A percentile compares a stretch with the other conserved stretches of the same genome.
These are phyloP conservation scores for Talaromyces borbonicus DNA, from an alignment of 495 filamentous ascomycete species.

Conservation along the genomic window DNA sequence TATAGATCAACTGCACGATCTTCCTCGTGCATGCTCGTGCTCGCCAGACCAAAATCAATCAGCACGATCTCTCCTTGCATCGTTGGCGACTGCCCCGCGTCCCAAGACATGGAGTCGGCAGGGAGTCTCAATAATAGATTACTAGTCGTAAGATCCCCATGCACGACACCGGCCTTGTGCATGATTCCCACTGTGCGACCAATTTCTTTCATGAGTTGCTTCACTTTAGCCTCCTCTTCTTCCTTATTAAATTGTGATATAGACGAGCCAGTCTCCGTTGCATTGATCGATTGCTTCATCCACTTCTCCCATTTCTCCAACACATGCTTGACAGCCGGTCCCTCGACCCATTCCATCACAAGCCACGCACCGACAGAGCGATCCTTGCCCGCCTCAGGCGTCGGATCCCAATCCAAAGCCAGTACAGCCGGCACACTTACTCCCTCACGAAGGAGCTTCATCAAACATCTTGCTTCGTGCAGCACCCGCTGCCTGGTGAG, in stretches of 20 bases:
- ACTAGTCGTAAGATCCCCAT: conserved; percentile 95
- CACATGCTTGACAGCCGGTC: conserved; percentile 54
- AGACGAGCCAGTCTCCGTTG: background rate
- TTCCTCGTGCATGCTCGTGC: conserved; percentile 74
- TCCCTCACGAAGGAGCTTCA: conserved; percentile 63
- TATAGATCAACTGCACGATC: conserved; percentile 95
- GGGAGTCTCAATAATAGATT: conserved; percentile 72
- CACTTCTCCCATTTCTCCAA: conserved; percentile 55
- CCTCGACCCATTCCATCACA: conserved; percentile 83
- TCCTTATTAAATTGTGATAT: conserved; percentile 13
- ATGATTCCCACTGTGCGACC: conserved; percentile 67
- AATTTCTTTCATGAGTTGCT: conserved; percentile 58
- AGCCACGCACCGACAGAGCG: conserved; percentile 67
- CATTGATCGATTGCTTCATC: conserved; percentile 19
- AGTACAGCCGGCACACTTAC: conserved; percentile 70
- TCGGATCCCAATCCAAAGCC: conserved; percentile 55
- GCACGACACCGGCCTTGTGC: conserved; percentile 74
- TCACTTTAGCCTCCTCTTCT: conserved; percentile 33
- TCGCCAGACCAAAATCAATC: conserved; percentile 92
- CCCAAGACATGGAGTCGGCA: background rate
- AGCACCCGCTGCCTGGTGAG: conserved; percentile 79
- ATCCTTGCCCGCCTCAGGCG: conserved; percentile 15
- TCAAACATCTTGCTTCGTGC: conserved; percentile 76
- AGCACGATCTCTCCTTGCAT: conserved; percentile 69
- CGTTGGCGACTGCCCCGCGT: conserved; percentile 12